Conservation (phyloP, 2,329 filamentous ascomycete genomes). For the Ophiostoma sp. region DNA sequence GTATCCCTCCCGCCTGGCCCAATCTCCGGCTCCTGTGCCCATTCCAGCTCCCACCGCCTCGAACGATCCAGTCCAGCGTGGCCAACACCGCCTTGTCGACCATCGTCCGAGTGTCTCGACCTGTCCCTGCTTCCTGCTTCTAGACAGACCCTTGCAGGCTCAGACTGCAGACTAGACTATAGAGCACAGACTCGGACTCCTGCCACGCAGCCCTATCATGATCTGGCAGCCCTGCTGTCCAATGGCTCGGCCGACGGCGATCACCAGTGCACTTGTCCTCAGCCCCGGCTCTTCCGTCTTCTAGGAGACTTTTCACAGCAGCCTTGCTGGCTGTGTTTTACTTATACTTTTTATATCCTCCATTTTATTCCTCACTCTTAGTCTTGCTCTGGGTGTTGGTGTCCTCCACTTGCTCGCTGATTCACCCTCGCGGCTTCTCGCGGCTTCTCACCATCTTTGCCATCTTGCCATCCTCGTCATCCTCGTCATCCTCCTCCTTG, state of each 20-base stretch:
- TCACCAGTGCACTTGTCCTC: background rate
- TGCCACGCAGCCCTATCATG: slow-evolving; percentile 23
- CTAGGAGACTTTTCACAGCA: background rate
- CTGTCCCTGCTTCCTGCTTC: background rate
- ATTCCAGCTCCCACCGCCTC: background rate
- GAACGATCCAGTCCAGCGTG: background rate
- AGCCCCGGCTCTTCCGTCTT: slow-evolving; percentile 19
- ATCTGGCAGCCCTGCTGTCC: slow-evolving; percentile 21
- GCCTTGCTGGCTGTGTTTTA: background rate
- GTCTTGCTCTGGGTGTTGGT: background rate
- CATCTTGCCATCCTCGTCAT: background rate
- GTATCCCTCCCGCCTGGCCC: slow-evolving; percentile 2
- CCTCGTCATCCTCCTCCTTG: background rate
- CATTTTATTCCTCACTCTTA: background rate
- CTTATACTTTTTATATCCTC: slow-evolving; percentile 6
- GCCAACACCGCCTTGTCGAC: background rate
- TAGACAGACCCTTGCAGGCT: background rate
- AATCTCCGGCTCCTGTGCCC: slow-evolving; percentile 2
- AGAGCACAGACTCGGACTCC: background rate
- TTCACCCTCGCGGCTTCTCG: background rate
- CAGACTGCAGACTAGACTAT: no score
- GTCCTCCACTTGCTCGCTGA: background rate
- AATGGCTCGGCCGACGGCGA: slow-evolving; percentile 25
- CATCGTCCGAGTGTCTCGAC: background rate
- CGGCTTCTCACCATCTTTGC: background rate